Conservation (phyloP, 2,329 filamentous ascomycete species). For the Fusarium longipes region DNA sequence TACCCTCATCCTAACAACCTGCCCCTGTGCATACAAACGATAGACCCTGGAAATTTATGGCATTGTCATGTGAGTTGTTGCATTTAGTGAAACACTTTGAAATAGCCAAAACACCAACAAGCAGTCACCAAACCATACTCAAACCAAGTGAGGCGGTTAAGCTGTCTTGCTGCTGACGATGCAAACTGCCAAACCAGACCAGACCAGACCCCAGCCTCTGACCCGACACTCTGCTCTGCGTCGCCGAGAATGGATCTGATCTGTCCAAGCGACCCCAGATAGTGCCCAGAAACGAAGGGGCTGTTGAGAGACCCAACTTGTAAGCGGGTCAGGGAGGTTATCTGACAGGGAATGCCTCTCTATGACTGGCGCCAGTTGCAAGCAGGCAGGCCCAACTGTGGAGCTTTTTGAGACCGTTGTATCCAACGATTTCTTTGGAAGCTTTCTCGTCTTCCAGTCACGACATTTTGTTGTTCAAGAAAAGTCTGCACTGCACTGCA, state of each 20-base stretch:
- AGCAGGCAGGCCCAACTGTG: slow-evolving; percentile 55
- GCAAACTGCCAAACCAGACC: slow-evolving; percentile 32
- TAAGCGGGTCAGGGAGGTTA: slow-evolving; percentile 29
- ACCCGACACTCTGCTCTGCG: slow-evolving; percentile 14
- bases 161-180: slow-evolving; percentile 26
- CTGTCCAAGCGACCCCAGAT: slow-evolving; percentile 47
- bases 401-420: slow-evolving; percentile 41
- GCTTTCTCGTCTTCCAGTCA: slow-evolving; percentile 39
- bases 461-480: slow-evolving; percentile 7
- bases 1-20: not conserved
- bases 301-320: slow-evolving; percentile 32
- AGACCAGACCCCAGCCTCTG: slow-evolving; percentile 26
- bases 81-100: slow-evolving; percentile 23
- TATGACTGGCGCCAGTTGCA: slow-evolving; percentile 42
- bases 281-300: slow-evolving; percentile 35
- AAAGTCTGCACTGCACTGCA: slow-evolving; percentile 29
- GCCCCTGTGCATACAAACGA: not conserved
- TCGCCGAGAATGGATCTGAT: slow-evolving; percentile 48
- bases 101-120: slow-evolving; percentile 21
- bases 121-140: slow-evolving; percentile 12
- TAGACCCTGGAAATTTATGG: slow-evolving; percentile 1
- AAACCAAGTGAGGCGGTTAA: slow-evolving; percentile 44
- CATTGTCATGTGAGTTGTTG: slow-evolving; percentile 23
- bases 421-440: slow-evolving; percentile 41
- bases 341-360: slow-evolving; percentile 43